Evolutionary conservation across 73 alveolate genomes (phyloP).

Genomic region (Symbiodinium pilosum): DNA sequence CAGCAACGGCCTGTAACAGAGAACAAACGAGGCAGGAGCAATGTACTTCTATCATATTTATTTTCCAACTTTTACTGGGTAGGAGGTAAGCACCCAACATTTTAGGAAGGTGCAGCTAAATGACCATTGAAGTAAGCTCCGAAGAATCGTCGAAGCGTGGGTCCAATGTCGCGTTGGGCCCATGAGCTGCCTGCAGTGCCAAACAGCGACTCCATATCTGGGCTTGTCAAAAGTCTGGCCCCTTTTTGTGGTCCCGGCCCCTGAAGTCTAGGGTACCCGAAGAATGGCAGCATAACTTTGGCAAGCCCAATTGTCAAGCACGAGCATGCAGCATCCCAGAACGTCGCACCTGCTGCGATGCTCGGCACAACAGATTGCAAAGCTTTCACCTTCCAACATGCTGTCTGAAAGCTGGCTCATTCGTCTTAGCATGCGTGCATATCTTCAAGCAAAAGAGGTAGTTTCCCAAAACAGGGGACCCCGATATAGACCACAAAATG

Average conservation of each 20-base stretch:
- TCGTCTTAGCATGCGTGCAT: too few relatives aligned
- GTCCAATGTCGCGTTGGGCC: conserved; percentile 93
- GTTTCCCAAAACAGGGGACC: not conserved
- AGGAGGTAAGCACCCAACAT: too few relatives aligned
- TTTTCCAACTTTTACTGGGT: too few relatives aligned
- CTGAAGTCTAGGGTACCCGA: too few relatives aligned
- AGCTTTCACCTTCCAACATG: not conserved
- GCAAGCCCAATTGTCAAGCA: too few relatives aligned
- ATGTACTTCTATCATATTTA: too few relatives aligned
- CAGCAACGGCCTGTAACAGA: not conserved
- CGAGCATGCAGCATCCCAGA: not conserved
- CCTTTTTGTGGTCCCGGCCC: too few relatives aligned
- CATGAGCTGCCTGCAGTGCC: conserved; percentile 90
- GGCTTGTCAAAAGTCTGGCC: too few relatives aligned
- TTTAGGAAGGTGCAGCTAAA: not conserved
- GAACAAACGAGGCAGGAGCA: not conserved
- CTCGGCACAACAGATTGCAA: conserved; percentile 84
- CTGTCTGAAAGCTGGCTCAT: too few relatives aligned
- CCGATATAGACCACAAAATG: not conserved
- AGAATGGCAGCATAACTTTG: not conserved
- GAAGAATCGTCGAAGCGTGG: conserved; percentile 84
- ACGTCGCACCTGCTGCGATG: conserved; percentile 36
- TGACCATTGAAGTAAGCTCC: conserved; percentile 79
- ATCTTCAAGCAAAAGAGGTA: too few relatives aligned
- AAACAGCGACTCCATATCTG: too few relatives aligned